Conservation (phyloP, 805 yeast species). For the Candida golubevii region DNA sequence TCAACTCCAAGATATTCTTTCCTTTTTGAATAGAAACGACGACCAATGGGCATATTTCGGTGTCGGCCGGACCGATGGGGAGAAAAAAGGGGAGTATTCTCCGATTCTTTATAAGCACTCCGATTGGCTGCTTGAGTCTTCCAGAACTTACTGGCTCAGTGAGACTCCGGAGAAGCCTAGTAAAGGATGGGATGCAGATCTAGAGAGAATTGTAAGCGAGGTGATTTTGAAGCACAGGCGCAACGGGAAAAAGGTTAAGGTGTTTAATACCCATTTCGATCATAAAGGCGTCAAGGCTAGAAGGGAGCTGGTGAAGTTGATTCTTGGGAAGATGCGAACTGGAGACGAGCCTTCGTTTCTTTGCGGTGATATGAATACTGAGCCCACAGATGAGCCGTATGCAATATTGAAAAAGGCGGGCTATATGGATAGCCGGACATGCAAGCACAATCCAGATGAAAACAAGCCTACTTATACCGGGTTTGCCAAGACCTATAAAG, state of each 20-base stretch:
- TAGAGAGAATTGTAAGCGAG: slow-evolving; percentile 38
- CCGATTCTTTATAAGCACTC: slow-evolving; percentile 31
- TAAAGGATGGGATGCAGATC: slow-evolving; percentile 41
- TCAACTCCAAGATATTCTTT: slow-evolving; percentile 31
- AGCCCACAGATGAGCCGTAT: slow-evolving; percentile 40
- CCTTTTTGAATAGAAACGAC: slow-evolving; percentile 22
- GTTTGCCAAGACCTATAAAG: slow-evolving; percentile 31
- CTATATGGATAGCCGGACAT: slow-evolving; percentile 34
- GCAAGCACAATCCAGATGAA: slow-evolving; percentile 37
- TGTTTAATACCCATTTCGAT: slow-evolving; percentile 42
- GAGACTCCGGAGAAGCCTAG: slow-evolving; percentile 37
- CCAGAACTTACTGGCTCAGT: slow-evolving; percentile 38
- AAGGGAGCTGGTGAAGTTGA: slow-evolving; percentile 30
- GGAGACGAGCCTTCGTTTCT: slow-evolving; percentile 34
- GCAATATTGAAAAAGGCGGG: slow-evolving; percentile 33
- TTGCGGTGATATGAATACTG: slow-evolving; percentile 42
- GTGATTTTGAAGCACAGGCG: slow-evolving; percentile 27
- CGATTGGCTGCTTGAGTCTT: slow-evolving; percentile 31
- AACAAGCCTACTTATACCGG: slow-evolving; percentile 46
- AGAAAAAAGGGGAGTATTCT: slow-evolving; percentile 18
- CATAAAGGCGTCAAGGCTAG: slow-evolving; percentile 38
- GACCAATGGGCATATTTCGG: slow-evolving; percentile 31
- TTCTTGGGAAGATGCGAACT: slow-evolving; percentile 36
- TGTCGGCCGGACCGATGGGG: slow-evolving; percentile 15
- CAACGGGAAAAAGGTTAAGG: slow-evolving; percentile 24